Base-by-base conservation (phyloP, 1,139 yeast genomes). In the Sugiyamaella novakii region DNA sequence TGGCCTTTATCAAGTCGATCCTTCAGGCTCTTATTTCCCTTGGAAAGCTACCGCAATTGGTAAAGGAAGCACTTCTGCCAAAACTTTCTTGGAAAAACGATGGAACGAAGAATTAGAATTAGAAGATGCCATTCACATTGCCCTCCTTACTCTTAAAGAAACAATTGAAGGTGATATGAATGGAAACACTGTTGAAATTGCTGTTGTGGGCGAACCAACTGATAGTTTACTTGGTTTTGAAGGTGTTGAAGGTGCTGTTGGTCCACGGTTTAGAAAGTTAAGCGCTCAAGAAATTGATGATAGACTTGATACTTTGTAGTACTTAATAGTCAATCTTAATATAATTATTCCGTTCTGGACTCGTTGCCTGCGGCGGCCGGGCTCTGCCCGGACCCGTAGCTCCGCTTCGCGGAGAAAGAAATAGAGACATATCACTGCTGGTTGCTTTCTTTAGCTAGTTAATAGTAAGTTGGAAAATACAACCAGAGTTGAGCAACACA, bases 11-110 rank as follows among this genome's bases (percentile, higher is more conserved):
- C 98, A 94, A 70, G 96, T 94, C 43, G 98, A 94, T 72, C 99
- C 99, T 4, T 86, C 96, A 4, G 99, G 99, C 11, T 84, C 96
- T 48, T 94, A 86, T 69, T 94, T 88, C 78, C 98, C 98, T n/a
- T 94, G 99, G 99, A 92, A 92, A 71, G 98, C 98, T 24, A 92
- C 98, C 3, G 98, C 98, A 24, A 92, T 94, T 61, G 99, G 99
- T 56, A 91, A 89, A 67, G 95, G 96, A 24, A 83, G 96, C 4
- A 82, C 83, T 37, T 86, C 95, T 6, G 98, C 98, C 30, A 92
- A 94, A 74, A 92, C 98, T 0, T 94, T 94, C 64, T 75, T 94
- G 65, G 98, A 94, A 68, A 94, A 94, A 74, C 84, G 98, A 72
- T 94, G 98, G 97, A 91, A 89, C 65, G 95, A 89, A 58, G 95